Base-by-base conservation (phyloP, 129 eudicot species). In the Artemisia tridentata region DNA sequence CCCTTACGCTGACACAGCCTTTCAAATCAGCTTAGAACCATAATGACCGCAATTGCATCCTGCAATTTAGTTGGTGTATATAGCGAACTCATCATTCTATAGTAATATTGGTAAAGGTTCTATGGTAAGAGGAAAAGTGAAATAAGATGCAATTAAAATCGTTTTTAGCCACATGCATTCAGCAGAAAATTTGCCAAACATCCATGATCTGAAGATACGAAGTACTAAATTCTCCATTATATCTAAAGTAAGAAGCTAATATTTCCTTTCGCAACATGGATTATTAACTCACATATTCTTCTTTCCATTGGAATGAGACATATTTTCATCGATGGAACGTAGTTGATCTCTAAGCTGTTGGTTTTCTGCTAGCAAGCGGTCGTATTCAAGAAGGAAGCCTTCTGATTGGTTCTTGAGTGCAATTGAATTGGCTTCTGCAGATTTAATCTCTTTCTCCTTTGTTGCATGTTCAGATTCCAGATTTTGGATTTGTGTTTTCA, bases 351-450 rank as follows among this genome's bases (percentile, higher is more conserved):
- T 69, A 66, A 84, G 85, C 29, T 57, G 62, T 29, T 84, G 76
- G 65, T 84, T 84, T 78, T 84, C 83, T 14, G 81, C 85, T 4
- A 80, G 69, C 77, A 67, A 34, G 0, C 88, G 88, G 20, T 83
- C 88, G 38, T 86, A 84, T 68, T 89, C 87, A 20, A 76, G 68
- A 67, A 84, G 92, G 25, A 89, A 78, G 3, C 89, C 87, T 73
- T 86, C 96, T 11, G 92, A 86, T 64, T 89, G 96, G 64, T 81
- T 80, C 51, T 82, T 86, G 6, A 90, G 81, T 11, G 96, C 87
- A 65, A 75, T 81, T 2, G 84, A 72, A 73, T 79, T 86, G 23
- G 88, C 81, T 81, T 84, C 80, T 13, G 90, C 93, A 17, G 86
- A 71, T 72, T 90, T 84, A 23, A 69, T 80, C 71, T 86, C 96